phyloP scores from a whole-genome alignment of 495 filamentous ascomycete species.

The Xylaria nigripes region DNA sequence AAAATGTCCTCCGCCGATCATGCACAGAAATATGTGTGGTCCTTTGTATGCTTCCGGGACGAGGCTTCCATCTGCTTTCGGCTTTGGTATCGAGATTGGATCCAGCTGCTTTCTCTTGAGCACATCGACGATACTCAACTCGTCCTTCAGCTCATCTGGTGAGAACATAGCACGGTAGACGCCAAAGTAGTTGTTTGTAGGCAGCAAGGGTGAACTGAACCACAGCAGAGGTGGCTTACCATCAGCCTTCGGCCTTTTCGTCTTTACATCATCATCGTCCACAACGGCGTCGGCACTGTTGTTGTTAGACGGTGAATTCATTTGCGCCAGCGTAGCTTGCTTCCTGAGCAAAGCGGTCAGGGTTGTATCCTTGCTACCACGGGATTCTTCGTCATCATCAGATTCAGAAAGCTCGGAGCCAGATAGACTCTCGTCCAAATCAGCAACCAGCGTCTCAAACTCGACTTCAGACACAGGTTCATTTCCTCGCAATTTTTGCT shows the following conservation, averaged over 20 bases:
- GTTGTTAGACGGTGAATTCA: constrained; percentile 14
- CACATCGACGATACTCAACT: constrained; percentile 52
- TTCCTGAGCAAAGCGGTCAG: constrained; percentile 69
- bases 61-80: constrained; percentile 40
- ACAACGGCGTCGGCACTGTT: constrained; percentile 23
- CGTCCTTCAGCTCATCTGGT: constrained; percentile 55
- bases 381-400: constrained; percentile 43
- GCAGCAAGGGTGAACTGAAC: constrained; percentile 69
- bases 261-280: constrained; percentile 42
- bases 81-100: constrained; percentile 49
- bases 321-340: constrained; percentile 62
- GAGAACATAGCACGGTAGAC: constrained; percentile 81
- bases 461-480: constrained; percentile 63
- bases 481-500: constrained; percentile 69
- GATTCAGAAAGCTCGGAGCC: constrained; percentile 56
- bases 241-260: constrained; percentile 40
- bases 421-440: constrained; percentile 85
- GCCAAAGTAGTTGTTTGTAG: constrained; percentile 70
- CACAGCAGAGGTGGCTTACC: constrained; percentile 75
- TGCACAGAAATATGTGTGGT: constrained; percentile 89
- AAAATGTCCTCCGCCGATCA: constrained; percentile 97
- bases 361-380: constrained; percentile 42
- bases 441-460: constrained; percentile 75
- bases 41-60: constrained; percentile 45
- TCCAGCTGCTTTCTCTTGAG: constrained; percentile 68